These are phyloP conservation scores for Kondoa subrosea DNA, from an alignment of 768 basidiomycete species.

Conservation along the genomic window DNA sequence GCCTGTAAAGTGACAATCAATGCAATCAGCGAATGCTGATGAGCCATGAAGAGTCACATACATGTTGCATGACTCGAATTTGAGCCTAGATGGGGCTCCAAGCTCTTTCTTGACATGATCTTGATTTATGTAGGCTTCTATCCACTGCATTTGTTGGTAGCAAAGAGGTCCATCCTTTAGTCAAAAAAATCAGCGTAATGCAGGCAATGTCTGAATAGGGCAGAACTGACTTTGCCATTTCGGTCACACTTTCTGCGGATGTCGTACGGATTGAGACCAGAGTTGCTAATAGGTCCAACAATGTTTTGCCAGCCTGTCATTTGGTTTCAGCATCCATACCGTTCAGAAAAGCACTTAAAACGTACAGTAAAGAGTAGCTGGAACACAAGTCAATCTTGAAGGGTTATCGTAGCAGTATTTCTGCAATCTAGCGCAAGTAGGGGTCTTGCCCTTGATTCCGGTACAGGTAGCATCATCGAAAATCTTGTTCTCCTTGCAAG, in stretches of 20 bases:
- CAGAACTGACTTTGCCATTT: conserved; percentile 38
- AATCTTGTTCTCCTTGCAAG: conserved; percentile 54
- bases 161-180: conserved; percentile 25
- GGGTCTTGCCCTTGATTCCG: conserved; percentile 45
- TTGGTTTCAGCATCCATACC: neutral
- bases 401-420: conserved; percentile 51
- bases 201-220: conserved; percentile 30
- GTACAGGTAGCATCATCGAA: conserved; percentile 48
- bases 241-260: conserved; percentile 52
- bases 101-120: conserved; percentile 58
- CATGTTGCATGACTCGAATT: conserved; percentile 53
- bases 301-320: conserved; percentile 30
- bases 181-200: conserved; percentile 42
- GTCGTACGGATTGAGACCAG: conserved; percentile 79
- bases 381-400: conserved; percentile 47
- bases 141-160: conserved; percentile 55
- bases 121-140: conserved; percentile 74
- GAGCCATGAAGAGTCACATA: conserved; percentile 10
- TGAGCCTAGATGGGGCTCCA: conserved; percentile 46
- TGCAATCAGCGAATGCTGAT: conserved; percentile 21
- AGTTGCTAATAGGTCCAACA: conserved; percentile 48
- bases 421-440: conserved; percentile 57
- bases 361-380: conserved; percentile 64
- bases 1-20: conserved; percentile 23
- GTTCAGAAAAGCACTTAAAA: too few relatives aligned